Conservation (phyloP, 2,329 filamentous ascomycete species). For the Microascus cirrosus region DNA sequence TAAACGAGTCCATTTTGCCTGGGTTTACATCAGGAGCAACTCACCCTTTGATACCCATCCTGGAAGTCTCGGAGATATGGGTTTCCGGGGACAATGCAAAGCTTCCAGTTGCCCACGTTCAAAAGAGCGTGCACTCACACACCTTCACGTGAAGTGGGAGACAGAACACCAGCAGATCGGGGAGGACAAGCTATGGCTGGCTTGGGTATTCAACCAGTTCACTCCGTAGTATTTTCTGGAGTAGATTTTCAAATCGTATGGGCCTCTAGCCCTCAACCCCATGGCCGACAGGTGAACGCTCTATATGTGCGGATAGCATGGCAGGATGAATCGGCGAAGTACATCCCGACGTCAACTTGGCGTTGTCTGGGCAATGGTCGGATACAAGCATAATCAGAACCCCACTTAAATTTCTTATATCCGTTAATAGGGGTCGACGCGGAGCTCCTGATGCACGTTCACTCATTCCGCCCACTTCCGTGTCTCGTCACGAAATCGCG, state of each 20-base stretch:
- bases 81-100: neutral
- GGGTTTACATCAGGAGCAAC: slow-evolving; percentile 8
- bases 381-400: neutral
- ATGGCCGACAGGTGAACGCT: too few species aligned
- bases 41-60: slow-evolving; percentile 59
- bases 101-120: neutral
- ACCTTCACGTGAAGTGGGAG: neutral
- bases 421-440: neutral
- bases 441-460: neutral
- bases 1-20: slow-evolving; percentile 2
- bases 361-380: neutral
- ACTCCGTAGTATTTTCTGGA: too few species aligned
- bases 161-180: too few species aligned
- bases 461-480: neutral
- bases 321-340: neutral
- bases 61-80: neutral
- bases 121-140: neutral
- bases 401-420: neutral
- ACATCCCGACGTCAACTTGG: neutral
- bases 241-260: too few species aligned
- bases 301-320: neutral
- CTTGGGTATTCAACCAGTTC: too few species aligned
- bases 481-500: neutral
- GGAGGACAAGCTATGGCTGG: too few species aligned
- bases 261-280: too few species aligned